These are phyloP conservation scores for Bacidia gigantensis DNA, from an alignment of 495 filamentous ascomycete genomes.

Conservation along the genomic window DNA sequence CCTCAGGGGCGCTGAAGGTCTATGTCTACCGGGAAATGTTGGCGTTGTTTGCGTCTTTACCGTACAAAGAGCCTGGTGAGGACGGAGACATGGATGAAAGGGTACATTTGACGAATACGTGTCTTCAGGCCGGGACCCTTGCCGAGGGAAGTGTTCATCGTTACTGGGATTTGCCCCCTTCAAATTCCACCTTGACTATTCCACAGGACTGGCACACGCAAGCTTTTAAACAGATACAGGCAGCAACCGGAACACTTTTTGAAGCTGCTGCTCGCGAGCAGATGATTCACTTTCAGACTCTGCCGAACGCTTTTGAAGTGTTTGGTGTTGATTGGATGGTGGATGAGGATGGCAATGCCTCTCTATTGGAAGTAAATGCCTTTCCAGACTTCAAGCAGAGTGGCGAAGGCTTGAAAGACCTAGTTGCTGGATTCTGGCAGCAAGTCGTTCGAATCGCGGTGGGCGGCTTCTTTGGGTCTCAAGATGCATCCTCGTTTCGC, in stretches of 20 bases:
- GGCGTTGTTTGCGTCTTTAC: slow-evolving; percentile 67
- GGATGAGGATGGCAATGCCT: slow-evolving; percentile 46
- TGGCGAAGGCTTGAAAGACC: slow-evolving; percentile 50
- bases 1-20: slow-evolving; percentile 59
- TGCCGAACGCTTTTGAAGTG: slow-evolving; percentile 79
- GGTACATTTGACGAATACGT: slow-evolving; percentile 85
- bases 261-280: slow-evolving; percentile 70
- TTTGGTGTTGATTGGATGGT: slow-evolving; percentile 88
- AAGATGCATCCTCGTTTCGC: neutral
- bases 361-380: slow-evolving; percentile 85
- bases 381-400: slow-evolving; percentile 94
- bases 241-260: slow-evolving; percentile 59
- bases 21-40: slow-evolving; percentile 87
- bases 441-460: slow-evolving; percentile 55
- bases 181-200: slow-evolving; percentile 13
- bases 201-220: slow-evolving; percentile 37
- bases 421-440: slow-evolving; percentile 65
- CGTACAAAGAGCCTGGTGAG: slow-evolving; percentile 39
- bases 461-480: slow-evolving; percentile 43
- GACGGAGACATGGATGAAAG: slow-evolving; percentile 33
- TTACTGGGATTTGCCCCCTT: slow-evolving; percentile 53
- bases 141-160: slow-evolving; percentile 47
- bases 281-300: slow-evolving; percentile 80
- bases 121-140: slow-evolving; percentile 51
- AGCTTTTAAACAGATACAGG: slow-evolving; percentile 60